These are phyloP conservation scores for Pseudoturritis turrita DNA, from an alignment of 345 rosid genomes.

Conservation along the genomic window DNA sequence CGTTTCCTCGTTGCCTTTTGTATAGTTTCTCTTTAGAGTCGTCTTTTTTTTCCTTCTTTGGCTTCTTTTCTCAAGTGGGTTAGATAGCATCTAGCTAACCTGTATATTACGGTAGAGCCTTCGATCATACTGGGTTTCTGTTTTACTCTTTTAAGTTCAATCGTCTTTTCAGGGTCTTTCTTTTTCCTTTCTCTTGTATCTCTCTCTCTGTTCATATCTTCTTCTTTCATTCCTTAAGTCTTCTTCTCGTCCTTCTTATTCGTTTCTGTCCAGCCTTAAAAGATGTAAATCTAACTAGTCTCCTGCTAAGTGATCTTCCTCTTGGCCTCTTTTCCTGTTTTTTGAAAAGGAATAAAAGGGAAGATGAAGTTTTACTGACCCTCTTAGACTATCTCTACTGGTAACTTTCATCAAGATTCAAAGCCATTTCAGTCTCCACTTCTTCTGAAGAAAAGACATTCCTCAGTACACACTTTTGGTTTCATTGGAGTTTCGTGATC, in stretches of 20 bases:
- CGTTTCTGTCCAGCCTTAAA: conserved; percentile 17
- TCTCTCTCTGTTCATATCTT: conserved; percentile 19
- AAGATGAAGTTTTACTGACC: conserved; percentile 33
- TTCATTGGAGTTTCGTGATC: conserved; percentile 7
- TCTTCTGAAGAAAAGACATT: conserved; percentile 12
- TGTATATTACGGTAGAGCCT: conserved; percentile 37
- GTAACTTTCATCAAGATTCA: not conserved
- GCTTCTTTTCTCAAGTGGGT: conserved; percentile 27
- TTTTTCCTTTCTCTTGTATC: not conserved
- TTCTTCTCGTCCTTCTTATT: conserved; percentile 20
- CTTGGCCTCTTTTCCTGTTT: conserved; percentile 52
- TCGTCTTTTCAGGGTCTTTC: not conserved
- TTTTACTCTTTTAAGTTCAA: not conserved
- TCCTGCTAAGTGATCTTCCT: conserved; percentile 32
- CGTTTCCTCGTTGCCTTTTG: conserved; percentile 20
- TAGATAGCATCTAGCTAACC: conserved; percentile 27
- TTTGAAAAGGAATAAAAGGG: conserved; percentile 62
- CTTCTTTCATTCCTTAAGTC: not conserved
- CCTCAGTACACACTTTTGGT: not conserved
- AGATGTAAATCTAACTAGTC: conserved; percentile 21
- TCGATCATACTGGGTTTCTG: conserved; percentile 19
- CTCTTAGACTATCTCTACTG: conserved; percentile 22
- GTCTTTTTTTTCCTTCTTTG: conserved; percentile 2
- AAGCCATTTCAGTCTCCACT: not conserved
- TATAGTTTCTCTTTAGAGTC: conserved; percentile 28